A percentile compares a stretch with the other conserved stretches of the same genome.
Conservation (phyloP, 2,329 filamentous ascomycete species). For the Colletotrichum higginsianum region DNA sequence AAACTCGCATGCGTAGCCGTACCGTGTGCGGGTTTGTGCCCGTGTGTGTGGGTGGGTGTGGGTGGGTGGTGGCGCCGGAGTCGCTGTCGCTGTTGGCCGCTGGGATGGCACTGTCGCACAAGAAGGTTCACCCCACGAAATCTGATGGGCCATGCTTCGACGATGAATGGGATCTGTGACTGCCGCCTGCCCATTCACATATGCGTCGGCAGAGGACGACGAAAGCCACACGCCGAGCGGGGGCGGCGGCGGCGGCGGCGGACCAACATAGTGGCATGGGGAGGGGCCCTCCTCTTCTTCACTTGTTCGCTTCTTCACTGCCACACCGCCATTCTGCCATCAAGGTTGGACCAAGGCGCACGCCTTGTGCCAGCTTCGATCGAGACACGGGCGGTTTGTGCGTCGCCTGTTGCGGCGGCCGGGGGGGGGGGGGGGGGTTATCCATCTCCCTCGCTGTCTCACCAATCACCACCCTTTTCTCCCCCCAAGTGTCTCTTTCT, state of each 20-base stretch:
- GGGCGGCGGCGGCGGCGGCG: slow-evolving; percentile 16
- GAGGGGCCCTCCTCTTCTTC: not conserved
- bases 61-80: slow-evolving; percentile 4
- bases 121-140: slow-evolving; percentile 35
- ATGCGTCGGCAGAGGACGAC: slow-evolving; percentile 17
- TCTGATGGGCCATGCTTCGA: slow-evolving; percentile 27
- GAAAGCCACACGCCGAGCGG: slow-evolving; percentile 9
- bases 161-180: not conserved
- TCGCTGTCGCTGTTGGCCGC: slow-evolving; percentile 11
- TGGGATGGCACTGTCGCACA: slow-evolving; percentile 1
- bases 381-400: slow-evolving; percentile 9
- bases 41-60: not conserved
- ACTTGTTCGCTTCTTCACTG: slow-evolving; percentile 21
- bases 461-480: slow-evolving; percentile 5
- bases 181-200: slow-evolving; percentile 20
- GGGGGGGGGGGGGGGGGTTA: slow-evolving; percentile 4
- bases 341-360: slow-evolving; percentile 23
- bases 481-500: not conserved
- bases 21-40: slow-evolving; percentile 12
- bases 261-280: slow-evolving; percentile 22
- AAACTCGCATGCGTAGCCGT: slow-evolving; percentile 23
- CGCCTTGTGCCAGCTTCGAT: slow-evolving; percentile 29
- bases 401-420: slow-evolving; percentile 35
- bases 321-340: slow-evolving; percentile 42
- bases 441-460: slow-evolving; percentile 25